A percentile compares a stretch with the other conserved stretches of the same genome.
These are phyloP conservation scores for Eucalyptus shirleyi DNA, from an alignment of 345 rosid genomes.

Conservation along the genomic window DNA sequence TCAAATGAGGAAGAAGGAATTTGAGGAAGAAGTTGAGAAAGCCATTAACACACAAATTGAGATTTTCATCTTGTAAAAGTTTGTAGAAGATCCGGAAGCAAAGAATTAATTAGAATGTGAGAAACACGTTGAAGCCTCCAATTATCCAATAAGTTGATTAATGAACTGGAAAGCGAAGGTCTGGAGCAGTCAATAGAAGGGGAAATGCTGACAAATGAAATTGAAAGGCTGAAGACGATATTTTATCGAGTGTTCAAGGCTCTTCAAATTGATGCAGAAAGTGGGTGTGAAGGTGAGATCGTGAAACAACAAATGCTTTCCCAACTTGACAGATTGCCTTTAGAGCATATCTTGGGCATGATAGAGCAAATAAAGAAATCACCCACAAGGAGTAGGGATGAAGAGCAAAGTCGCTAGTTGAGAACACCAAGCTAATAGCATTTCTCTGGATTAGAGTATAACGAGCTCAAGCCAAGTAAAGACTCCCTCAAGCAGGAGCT, in stretches of 20 bases:
- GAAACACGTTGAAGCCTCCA: conserved; percentile 62
- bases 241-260: conserved; percentile 50
- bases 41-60: conserved; percentile 66
- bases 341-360: conserved; percentile 33
- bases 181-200: conserved; percentile 61
- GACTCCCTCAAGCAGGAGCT: conserved; percentile 26
- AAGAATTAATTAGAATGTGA: conserved; percentile 63
- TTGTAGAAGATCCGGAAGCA: conserved; percentile 58
- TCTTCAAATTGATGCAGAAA: conserved; percentile 44
- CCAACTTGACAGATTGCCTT: conserved; percentile 21
- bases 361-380: conserved; percentile 44
- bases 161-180: conserved; percentile 70
- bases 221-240: conserved; percentile 43
- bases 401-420: conserved; percentile 48
- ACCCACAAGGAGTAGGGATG: conserved; percentile 32
- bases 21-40: conserved; percentile 65
- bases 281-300: conserved; percentile 13
- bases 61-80: conserved; percentile 57
- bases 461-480: conserved; percentile 32
- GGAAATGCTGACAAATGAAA: conserved; percentile 52
- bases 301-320: neutral
- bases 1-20: conserved; percentile 53
- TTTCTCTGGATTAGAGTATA: conserved; percentile 34
- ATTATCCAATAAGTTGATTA: conserved; percentile 50
- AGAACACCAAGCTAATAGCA: conserved; percentile 61